phyloP scores from a whole-genome alignment of 2,329 filamentous ascomycete genomes.

The Pestalotiopsis sp. region DNA sequence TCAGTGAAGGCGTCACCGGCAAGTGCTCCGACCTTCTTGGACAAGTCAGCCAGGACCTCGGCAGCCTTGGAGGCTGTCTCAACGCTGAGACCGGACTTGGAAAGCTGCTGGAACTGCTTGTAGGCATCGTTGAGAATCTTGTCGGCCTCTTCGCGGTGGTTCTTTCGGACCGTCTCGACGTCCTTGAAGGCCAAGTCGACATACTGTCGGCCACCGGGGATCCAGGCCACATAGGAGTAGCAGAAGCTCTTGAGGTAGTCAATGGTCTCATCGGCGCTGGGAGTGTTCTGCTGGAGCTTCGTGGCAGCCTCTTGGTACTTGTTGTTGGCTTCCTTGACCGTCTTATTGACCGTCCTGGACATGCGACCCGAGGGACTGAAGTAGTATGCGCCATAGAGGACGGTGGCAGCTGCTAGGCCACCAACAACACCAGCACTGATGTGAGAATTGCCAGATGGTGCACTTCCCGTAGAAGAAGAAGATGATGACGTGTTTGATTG shows the following conservation, averaged over 20 bases:
- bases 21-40: conserved; percentile 61
- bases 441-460: conserved; percentile 29
- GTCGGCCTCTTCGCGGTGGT: conserved; percentile 72
- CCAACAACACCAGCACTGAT: conserved; percentile 45
- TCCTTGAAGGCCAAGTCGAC: conserved; percentile 73
- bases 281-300: conserved; percentile 63
- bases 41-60: conserved; percentile 63
- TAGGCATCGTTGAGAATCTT: conserved; percentile 70
- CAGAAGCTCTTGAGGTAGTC: conserved; percentile 67
- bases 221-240: conserved; percentile 70
- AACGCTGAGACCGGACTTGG: conserved; percentile 61
- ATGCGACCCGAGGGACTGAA: conserved; percentile 46
- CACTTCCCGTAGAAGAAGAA: conserved; percentile 23
- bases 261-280: conserved; percentile 68
- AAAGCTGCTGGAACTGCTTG: conserved; percentile 63
- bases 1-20: conserved; percentile 65
- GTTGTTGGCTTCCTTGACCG: conserved; percentile 56
- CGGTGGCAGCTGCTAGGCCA: conserved; percentile 43
- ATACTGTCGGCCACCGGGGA: conserved; percentile 71
- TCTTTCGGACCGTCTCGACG: conserved; percentile 66
- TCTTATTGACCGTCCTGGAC: conserved; percentile 46
- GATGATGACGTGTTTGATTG: conserved; percentile 36
- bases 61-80: conserved; percentile 64
- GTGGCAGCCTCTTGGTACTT: conserved; percentile 63
- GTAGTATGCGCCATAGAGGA: conserved; percentile 46